These are phyloP conservation scores for Pisolithus sp. DNA, from an alignment of 768 basidiomycete genomes.

Conservation along the genomic window DNA sequence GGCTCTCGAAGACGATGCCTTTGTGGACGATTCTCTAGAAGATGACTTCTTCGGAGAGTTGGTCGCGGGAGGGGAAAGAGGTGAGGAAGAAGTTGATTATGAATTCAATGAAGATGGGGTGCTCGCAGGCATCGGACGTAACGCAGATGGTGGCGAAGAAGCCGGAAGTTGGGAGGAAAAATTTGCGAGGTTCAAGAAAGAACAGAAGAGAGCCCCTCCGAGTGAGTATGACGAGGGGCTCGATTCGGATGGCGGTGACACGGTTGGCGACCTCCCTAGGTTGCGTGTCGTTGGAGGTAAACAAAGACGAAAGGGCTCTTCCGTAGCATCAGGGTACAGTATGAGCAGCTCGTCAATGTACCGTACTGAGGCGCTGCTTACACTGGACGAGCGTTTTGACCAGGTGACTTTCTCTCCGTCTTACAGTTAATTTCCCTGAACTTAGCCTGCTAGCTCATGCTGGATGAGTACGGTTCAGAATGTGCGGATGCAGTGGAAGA, in stretches of 20 bases:
- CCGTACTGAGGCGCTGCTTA: conserved; percentile 82
- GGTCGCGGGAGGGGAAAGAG: conserved; percentile 65
- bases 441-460: conserved; percentile 48
- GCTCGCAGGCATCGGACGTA: conserved; percentile 16
- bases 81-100: conserved; percentile 51
- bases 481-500: conserved; percentile 43
- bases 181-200: conserved; percentile 74
- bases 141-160: conserved; percentile 29
- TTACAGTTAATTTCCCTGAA: neutral
- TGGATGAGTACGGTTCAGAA: conserved; percentile 67
- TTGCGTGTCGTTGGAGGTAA: conserved; percentile 78
- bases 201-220: conserved; percentile 24
- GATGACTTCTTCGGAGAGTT: conserved; percentile 76
- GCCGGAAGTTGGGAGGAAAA: conserved; percentile 66
- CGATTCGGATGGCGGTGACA: conserved; percentile 72
- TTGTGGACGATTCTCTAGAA: conserved; percentile 69
- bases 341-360: conserved; percentile 98
- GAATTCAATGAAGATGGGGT: conserved; percentile 53
- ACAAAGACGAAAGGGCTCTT: conserved; percentile 64
- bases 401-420: conserved; percentile 47
- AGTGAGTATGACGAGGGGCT: conserved; percentile 46
- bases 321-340: conserved; percentile 89
- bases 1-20: conserved; percentile 93
- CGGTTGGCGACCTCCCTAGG: conserved; percentile 65
- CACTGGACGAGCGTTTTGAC: conserved; percentile 90